Base-by-base conservation (phyloP, 495 filamentous ascomycete species). In the Podospora fimiseda region DNA sequence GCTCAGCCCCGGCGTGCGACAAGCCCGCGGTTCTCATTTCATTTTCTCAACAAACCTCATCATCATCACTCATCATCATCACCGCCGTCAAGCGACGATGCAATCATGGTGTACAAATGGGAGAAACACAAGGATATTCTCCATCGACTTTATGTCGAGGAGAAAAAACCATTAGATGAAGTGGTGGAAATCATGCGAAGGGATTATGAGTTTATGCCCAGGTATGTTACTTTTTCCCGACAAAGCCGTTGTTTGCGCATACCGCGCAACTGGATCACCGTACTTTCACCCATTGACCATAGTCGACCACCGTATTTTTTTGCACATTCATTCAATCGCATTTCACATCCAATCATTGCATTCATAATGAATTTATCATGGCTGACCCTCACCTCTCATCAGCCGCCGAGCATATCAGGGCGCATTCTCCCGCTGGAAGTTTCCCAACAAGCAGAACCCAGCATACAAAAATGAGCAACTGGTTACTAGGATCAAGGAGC, bases 101-200 rank as follows among this genome's bases (percentile, higher is more conserved):
- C n/a, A n/a, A 62, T 18, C 55, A 90, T 88, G 84, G 83, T 82
- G 0, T 89, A 89, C 69, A 75, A 86, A 51, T 91, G 87, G 87
- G 81, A 85, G 27, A 81, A 74, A 2, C 83, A 89, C 63, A 74
- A 79, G 65, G 79, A 84, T 8, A 78, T 80, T 57, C 86, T 81
- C 68, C 83, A 80, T 66, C 75, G 80, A 48, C 76, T 89, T 68
- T 91, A 89, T 60, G 86, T 91, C 50, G 79, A 81, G 30, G 81
- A 91, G 61, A 80, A 79, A 55, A 83, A 80, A 67, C 76, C 80
- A 11, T 62, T 91, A 43, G 82, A 87, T 42, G 80, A 86, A 48
- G 79, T 87, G 33, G 80, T 84, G 72, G 76, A 82, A 19, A 80
- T 76, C 58, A 79, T 87, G 75, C 74, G 72, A 47, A 73, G 63